Percentiles rank a stretch among this genome's conserved stretches.
Conservation (phyloP, 1,284 basidiomycete species). For the Trichosporon faecale region DNA sequence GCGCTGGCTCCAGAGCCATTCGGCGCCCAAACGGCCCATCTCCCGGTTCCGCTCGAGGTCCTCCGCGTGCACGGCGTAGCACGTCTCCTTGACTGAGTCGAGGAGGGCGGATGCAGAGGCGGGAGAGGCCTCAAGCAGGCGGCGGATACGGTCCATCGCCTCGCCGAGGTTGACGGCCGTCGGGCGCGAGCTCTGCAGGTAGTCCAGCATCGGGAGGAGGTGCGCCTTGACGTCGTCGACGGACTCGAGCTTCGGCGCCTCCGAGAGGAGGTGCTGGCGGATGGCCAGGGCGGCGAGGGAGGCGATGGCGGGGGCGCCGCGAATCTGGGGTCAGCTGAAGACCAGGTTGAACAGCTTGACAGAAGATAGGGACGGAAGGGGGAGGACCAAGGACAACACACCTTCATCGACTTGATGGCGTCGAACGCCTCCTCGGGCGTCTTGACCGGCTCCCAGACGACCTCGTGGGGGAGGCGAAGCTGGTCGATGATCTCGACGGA, state of each 20-base stretch:
- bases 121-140: slow-evolving; percentile 34
- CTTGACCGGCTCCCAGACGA: slow-evolving; percentile 67
- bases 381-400: too few species aligned
- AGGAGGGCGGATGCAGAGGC: slow-evolving; percentile 55
- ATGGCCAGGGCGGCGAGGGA: slow-evolving; percentile 80
- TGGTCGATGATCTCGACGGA: slow-evolving; percentile 81
- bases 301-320: slow-evolving; percentile 90
- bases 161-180: slow-evolving; percentile 89
- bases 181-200: slow-evolving; percentile 78
- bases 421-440: slow-evolving; percentile 77
- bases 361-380: too few species aligned
- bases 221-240: slow-evolving; percentile 33
- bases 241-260: slow-evolving; percentile 26
- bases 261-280: slow-evolving; percentile 56
- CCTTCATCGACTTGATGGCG: slow-evolving; percentile 91
- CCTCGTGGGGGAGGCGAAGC: slow-evolving; percentile 75
- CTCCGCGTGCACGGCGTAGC: slow-evolving; percentile 66
- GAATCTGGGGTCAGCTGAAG: slow-evolving; percentile 60
- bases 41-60: slow-evolving; percentile 76
- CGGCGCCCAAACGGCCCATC: slow-evolving; percentile 77
- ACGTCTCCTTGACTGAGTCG: slow-evolving; percentile 58
- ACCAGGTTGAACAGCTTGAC: too few species aligned
- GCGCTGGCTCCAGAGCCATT: slow-evolving; percentile 69
- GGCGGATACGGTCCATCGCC: slow-evolving; percentile 68
- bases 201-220: slow-evolving; percentile 59